phyloP scores from a whole-genome alignment of 2,329 filamentous ascomycete species.

The Aspergillus luchuensis region DNA sequence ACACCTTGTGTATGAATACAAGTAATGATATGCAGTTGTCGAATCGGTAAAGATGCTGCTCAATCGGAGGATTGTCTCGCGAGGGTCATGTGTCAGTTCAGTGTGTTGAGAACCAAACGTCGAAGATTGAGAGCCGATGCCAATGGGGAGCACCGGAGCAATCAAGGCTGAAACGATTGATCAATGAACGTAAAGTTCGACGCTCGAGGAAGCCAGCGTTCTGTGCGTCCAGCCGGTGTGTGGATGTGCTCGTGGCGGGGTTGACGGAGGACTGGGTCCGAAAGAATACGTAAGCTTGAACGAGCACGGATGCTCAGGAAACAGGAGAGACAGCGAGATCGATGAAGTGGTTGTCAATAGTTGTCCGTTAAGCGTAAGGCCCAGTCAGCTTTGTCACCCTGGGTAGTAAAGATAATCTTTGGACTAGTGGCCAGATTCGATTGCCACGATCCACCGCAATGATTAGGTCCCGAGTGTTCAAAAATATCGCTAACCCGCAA shows the following conservation, averaged over 20 bases:
- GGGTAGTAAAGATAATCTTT: conserved; percentile 14
- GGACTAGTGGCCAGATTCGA: conserved; percentile 17
- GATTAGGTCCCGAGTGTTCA: conserved; percentile 19
- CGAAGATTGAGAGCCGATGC: not conserved
- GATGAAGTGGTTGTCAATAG: conserved; percentile 10
- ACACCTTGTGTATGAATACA: conserved; percentile 4
- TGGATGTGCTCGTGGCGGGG: conserved; percentile 22
- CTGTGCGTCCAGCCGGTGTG: conserved; percentile 12
- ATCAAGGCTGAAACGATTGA: not conserved
- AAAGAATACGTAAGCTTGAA: conserved; percentile 26
- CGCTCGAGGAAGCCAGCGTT: conserved; percentile 12
- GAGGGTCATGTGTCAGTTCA: conserved; percentile 27
- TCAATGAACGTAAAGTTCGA: not conserved
- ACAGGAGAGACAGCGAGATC: conserved; percentile 13
- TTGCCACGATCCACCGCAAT: conserved; percentile 19
- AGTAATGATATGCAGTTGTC: conserved; percentile 8
- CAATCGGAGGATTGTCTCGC: conserved; percentile 22
- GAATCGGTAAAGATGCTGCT: conserved; percentile 20
- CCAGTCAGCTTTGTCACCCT: conserved; percentile 6
- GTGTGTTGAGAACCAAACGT: not conserved
- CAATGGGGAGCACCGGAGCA: not conserved
- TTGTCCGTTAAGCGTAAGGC: conserved; percentile 18
- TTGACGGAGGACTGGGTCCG: conserved; percentile 16
- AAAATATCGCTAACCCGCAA: conserved; percentile 21
- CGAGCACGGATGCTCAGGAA: conserved; percentile 9